Evolutionary conservation across 257 asterid genomes (phyloP).

Genomic region (Solanum commersonii): DNA sequence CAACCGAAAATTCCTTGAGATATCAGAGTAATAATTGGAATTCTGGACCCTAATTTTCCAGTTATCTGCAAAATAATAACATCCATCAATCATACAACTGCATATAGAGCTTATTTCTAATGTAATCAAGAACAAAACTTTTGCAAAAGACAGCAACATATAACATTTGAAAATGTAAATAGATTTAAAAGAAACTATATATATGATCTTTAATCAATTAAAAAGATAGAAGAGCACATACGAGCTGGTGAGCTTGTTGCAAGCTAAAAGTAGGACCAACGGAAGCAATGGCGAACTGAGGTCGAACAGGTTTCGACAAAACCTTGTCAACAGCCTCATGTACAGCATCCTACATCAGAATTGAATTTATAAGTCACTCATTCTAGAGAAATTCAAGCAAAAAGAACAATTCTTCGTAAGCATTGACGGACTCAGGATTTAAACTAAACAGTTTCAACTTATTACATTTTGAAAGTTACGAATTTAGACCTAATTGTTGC

Average conservation of each 20-base stretch:
- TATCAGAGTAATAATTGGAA: constrained; percentile 44
- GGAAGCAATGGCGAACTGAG: constrained; percentile 69
- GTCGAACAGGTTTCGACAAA: constrained; percentile 55
- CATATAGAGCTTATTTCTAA: not conserved
- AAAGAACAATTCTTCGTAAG: not conserved
- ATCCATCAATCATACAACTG: not conserved
- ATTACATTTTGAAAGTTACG: not conserved
- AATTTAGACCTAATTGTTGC: not conserved
- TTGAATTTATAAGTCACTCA: not conserved
- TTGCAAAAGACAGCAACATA: not conserved
- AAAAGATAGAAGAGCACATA: constrained; percentile 4
- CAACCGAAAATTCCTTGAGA: constrained; percentile 59
- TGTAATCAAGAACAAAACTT: not conserved
- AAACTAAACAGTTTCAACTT: not conserved
- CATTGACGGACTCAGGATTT: not conserved
- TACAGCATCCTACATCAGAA: constrained; percentile 47
- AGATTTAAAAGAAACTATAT: not conserved
- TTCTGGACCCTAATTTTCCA: constrained; percentile 32
- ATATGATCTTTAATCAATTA: not conserved
- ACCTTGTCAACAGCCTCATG: constrained; percentile 64
- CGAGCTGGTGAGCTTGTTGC: constrained; percentile 38
- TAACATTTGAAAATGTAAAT: not conserved
- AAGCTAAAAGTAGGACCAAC: constrained; percentile 46
- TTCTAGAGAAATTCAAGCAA: not conserved
- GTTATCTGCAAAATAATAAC: constrained; percentile 35